A percentile compares a stretch with the other conserved stretches of the same genome.
Conservation (phyloP, 495 filamentous ascomycete species). For the Neurospora sp. region DNA sequence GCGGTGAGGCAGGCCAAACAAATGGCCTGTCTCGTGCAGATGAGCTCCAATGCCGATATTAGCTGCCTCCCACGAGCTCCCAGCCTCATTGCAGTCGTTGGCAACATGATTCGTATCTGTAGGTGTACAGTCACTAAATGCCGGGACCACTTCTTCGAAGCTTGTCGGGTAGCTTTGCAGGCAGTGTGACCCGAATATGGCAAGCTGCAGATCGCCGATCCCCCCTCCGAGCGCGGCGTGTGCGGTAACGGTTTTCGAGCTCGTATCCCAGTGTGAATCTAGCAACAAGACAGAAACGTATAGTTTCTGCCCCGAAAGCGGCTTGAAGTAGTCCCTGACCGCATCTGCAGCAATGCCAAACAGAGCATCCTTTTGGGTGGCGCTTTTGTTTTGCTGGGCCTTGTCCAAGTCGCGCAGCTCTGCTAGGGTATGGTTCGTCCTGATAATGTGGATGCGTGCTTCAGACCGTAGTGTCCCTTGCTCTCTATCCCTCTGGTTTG, state of each 20-base stretch:
- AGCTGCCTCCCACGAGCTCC: conserved; percentile 84
- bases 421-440: conserved; percentile 69
- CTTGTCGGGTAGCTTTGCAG: conserved; percentile 77
- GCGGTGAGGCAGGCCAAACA: conserved; percentile 81
- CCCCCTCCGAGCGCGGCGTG: conserved; percentile 70
- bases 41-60: conserved; percentile 89
- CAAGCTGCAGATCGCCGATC: conserved; percentile 63
- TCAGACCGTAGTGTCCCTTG: conserved; percentile 71
- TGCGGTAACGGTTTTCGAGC: conserved; percentile 55
- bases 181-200: conserved; percentile 81
- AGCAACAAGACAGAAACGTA: conserved; percentile 78
- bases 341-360: conserved; percentile 68
- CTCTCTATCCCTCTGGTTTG: conserved; percentile 59
- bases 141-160: conserved; percentile 76
- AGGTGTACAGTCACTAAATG: conserved; percentile 78
- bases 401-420: conserved; percentile 69
- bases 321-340: conserved; percentile 62
- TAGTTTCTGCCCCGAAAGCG: conserved; percentile 62
- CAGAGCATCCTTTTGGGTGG: conserved; percentile 56
- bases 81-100: conserved; percentile 75
- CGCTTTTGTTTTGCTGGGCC: conserved; percentile 69
- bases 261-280: conserved; percentile 79
- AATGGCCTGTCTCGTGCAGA: conserved; percentile 77
- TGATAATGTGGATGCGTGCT: conserved; percentile 75
- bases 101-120: conserved; percentile 73